Conservation (phyloP, 148 eudicot species). For the Chenopodium formosanum region DNA sequence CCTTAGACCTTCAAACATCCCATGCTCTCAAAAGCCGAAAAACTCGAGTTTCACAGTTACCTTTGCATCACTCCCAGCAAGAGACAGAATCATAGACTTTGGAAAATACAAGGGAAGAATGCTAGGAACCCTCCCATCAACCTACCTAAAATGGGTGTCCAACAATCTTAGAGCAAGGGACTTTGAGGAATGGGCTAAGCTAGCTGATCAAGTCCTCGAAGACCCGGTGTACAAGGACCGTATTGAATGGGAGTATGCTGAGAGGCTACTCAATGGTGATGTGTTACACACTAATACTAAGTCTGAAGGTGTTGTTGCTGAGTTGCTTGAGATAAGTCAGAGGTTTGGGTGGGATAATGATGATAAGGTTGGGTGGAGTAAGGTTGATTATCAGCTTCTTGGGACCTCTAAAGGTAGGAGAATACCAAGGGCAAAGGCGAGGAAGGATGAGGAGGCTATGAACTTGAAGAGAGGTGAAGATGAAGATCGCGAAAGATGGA, state of each 20-base stretch:
- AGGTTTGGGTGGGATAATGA: slow-evolving; percentile 87
- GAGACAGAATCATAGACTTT: slow-evolving; percentile 68
- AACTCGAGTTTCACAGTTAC: neutral
- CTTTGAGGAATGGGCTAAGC: slow-evolving; percentile 57
- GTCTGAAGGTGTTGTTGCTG: slow-evolving; percentile 34
- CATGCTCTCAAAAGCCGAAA: slow-evolving; percentile 13
- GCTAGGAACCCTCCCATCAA: slow-evolving; percentile 72
- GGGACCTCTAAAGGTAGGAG: slow-evolving; percentile 74
- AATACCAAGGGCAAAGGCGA: slow-evolving; percentile 51
- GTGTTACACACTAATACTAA: neutral
- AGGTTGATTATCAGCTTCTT: slow-evolving; percentile 53
- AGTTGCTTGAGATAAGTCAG: slow-evolving; percentile 54
- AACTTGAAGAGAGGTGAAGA: slow-evolving; percentile 11
- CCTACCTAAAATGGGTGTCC: slow-evolving; percentile 75
- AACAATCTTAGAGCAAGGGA: slow-evolving; percentile 54
- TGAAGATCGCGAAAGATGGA: neutral
- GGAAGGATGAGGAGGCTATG: neutral
- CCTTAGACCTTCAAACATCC: slow-evolving; percentile 3
- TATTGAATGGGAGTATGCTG: slow-evolving; percentile 79
- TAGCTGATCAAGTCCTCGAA: slow-evolving; percentile 63
- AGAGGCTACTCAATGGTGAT: slow-evolving; percentile 51
- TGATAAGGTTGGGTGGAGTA: slow-evolving; percentile 64
- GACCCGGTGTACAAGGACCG: slow-evolving; percentile 80
- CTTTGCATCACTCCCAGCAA: slow-evolving; percentile 37
- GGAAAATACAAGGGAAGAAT: slow-evolving; percentile 75